Evolutionary conservation across 805 yeast genomes (phyloP).

Genomic region (Candida nemodendra): DNA sequence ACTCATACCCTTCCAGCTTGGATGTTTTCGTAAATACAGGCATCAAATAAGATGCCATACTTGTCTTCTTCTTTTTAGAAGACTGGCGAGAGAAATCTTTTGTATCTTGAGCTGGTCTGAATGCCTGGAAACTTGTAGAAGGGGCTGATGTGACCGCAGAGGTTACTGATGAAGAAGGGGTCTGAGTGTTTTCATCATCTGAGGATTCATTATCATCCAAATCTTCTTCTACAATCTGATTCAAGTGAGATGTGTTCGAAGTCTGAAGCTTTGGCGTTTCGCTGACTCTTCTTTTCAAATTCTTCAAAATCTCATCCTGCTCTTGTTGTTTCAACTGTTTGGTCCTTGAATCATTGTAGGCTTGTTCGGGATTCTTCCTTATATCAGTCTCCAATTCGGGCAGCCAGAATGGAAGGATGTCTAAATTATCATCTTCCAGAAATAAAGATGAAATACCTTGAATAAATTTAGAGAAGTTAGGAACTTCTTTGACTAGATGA

Average conservation of each 20-base stretch:
- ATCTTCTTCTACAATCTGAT: slow-evolving; percentile 34
- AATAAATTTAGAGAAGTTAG: slow-evolving; percentile 87
- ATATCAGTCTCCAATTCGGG: slow-evolving; percentile 83
- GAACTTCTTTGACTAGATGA: slow-evolving; percentile 88
- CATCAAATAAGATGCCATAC: slow-evolving; percentile 27
- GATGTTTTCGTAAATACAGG: slow-evolving; percentile 33
- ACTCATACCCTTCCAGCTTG: slow-evolving; percentile 47
- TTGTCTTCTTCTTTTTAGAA: slow-evolving; percentile 15
- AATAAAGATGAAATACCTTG: slow-evolving; percentile 90
- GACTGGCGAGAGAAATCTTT: too few species aligned
- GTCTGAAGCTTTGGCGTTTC: slow-evolving; percentile 35
- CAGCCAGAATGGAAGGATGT: slow-evolving; percentile 91
- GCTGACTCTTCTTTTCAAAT: slow-evolving; percentile 43
- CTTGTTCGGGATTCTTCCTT: slow-evolving; percentile 75
- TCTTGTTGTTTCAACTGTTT: slow-evolving; percentile 48
- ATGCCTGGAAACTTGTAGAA: slow-evolving; percentile 3
- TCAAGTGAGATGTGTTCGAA: slow-evolving; percentile 29
- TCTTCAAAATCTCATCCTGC: slow-evolving; percentile 36
- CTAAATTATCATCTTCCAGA: slow-evolving; percentile 87
- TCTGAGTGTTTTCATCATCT: slow-evolving; percentile 46
- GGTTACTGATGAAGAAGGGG: slow-evolving; percentile 5
- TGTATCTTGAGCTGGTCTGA: too few species aligned
- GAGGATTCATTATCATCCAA: slow-evolving; percentile 49
- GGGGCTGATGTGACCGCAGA: slow-evolving; percentile 5
- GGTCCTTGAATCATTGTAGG: slow-evolving; percentile 63